A percentile compares a stretch with the other conserved stretches of the same genome.
These are phyloP conservation scores for Eimeria acervulina DNA, from an alignment of 169 alveolate genomes.

Conservation along the genomic window DNA sequence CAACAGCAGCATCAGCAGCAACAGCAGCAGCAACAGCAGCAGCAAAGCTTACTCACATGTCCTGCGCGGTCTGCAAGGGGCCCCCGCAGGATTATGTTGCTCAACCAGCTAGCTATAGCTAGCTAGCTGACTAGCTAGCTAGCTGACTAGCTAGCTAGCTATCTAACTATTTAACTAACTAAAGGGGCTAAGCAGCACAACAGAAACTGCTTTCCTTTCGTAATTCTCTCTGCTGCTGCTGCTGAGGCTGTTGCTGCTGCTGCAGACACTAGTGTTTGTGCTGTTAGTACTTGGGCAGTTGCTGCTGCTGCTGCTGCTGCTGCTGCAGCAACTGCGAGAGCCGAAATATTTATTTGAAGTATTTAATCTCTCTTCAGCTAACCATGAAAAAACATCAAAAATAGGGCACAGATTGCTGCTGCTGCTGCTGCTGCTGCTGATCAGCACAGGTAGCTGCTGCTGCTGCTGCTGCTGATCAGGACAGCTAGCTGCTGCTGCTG, in stretches of 20 bases:
- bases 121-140: too few species aligned
- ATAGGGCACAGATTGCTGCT: too few species aligned
- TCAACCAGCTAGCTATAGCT: too few species aligned
- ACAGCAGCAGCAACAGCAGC: neutral
- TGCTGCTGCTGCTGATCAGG: too few species aligned
- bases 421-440: neutral
- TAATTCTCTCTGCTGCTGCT: conserved; percentile 21
- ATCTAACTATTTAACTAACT: too few species aligned
- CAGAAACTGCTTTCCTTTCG: neutral
- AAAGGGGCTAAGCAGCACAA: neutral
- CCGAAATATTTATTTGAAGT: neutral
- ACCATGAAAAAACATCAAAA: neutral
- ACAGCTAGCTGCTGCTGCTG: neutral
- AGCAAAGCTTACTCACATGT: too few species aligned
- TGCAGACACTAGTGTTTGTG: neutral
- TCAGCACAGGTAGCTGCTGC: too few species aligned
- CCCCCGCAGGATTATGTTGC: conserved; percentile 22
- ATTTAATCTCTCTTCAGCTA: neutral
- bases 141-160: too few species aligned
- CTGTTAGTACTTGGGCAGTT: neutral
- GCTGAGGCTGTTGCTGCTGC: conserved; percentile 6
- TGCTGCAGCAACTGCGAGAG: neutral
- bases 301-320: conserved; percentile 43
- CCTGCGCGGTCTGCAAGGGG: neutral
- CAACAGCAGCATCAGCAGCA: neutral